These are phyloP conservation scores for Boletus speciosus DNA, from an alignment of 768 basidiomycete genomes.

Conservation along the genomic window DNA sequence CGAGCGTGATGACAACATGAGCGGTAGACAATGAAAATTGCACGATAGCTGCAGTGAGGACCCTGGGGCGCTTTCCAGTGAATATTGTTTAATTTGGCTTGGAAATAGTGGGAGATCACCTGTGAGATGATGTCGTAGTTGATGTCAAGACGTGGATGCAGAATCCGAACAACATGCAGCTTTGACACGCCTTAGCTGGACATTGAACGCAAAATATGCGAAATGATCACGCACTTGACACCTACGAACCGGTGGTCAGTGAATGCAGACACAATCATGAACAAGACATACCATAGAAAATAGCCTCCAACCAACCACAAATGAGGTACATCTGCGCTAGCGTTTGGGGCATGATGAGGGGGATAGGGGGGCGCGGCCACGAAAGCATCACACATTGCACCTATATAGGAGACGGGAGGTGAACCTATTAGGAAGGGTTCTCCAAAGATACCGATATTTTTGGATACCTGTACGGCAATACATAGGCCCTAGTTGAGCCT, in stretches of 20 bases:
- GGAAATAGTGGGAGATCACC: neutral
- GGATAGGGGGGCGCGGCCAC: neutral
- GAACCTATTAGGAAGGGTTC: neutral
- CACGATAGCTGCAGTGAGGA: conserved; percentile 12
- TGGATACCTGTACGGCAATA: neutral
- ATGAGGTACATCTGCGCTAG: conserved; percentile 18
- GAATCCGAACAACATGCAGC: conserved; percentile 14
- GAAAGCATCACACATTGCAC: neutral
- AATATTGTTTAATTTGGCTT: neutral
- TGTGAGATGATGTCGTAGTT: neutral
- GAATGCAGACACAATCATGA: neutral
- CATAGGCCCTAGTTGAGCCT: too few relatives aligned
- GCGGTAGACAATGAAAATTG: conserved; percentile 16
- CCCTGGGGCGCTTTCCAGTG: neutral
- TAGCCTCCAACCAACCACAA: conserved; percentile 14
- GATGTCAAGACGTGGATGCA: conserved; percentile 7
- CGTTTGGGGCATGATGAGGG: conserved; percentile 6
- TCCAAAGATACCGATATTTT: neutral
- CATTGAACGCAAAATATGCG: neutral
- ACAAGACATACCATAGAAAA: conserved; percentile 15
- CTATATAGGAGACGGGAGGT: neutral
- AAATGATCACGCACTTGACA: conserved; percentile 6
- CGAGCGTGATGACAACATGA: conserved; percentile 10
- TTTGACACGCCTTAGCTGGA: neutral
- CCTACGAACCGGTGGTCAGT: neutral